phyloP scores from a whole-genome alignment of 371 early-diverging fungal species.

The Haplosporangium sp. region DNA sequence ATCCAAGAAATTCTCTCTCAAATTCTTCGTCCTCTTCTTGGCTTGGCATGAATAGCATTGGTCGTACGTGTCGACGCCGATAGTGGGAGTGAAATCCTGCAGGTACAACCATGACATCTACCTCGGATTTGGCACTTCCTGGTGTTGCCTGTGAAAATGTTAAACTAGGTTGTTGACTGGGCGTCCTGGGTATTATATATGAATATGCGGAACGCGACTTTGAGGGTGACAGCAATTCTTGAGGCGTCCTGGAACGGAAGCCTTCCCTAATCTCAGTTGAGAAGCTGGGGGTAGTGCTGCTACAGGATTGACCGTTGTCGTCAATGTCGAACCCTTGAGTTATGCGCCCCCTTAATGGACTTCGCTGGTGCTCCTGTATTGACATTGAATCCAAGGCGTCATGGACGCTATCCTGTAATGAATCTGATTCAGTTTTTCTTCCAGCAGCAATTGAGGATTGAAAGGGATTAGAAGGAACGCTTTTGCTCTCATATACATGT shows the following conservation, averaged over 20 bases:
- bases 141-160: constrained; percentile 49
- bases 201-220: neutral
- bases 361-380: constrained; percentile 5
- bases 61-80: constrained; percentile 24
- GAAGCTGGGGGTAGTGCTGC: neutral
- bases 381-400: constrained; percentile 42
- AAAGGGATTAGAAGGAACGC: neutral
- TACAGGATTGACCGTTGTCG: neutral
- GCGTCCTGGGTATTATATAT: constrained; percentile 22
- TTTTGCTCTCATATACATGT: neutral
- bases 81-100: constrained; percentile 48
- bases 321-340: constrained; percentile 21
- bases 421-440: neutral
- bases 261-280: neutral
- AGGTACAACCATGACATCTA: constrained; percentile 25
- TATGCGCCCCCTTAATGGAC: neutral
- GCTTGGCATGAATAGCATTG: constrained; percentile 28
- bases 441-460: neutral
- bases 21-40: constrained; percentile 45
- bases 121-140: constrained; percentile 37
- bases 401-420: constrained; percentile 7
- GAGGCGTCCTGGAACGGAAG: neutral
- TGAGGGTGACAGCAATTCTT: constrained; percentile 8
- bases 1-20: constrained; percentile 30
- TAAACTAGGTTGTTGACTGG: constrained; percentile 41